These are phyloP conservation scores for Debaryomyces castellii DNA, from an alignment of 805 yeast species.

Conservation along the genomic window DNA sequence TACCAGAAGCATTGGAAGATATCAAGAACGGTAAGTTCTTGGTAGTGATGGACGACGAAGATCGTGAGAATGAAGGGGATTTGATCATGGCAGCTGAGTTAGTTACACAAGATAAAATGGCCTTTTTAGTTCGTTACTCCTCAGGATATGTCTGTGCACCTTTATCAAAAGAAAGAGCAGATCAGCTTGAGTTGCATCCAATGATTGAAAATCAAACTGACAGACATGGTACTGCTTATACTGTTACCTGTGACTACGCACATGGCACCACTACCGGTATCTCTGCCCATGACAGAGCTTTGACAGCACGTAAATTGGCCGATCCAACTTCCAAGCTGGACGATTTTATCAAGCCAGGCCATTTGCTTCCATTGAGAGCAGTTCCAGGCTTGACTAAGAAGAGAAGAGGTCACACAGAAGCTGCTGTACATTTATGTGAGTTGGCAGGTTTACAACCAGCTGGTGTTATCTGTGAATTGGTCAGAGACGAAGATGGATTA, in stretches of 20 bases:
- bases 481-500: slow-evolving; percentile 86
- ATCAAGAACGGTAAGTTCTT: slow-evolving; percentile 77
- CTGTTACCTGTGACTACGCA: slow-evolving; percentile 82
- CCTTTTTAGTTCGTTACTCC: slow-evolving; percentile 82
- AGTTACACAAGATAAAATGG: slow-evolving; percentile 83
- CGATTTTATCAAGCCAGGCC: slow-evolving; percentile 91
- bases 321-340: slow-evolving; percentile 51
- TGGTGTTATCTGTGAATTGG: slow-evolving; percentile 91
- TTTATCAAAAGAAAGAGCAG: slow-evolving; percentile 73
- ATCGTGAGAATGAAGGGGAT: slow-evolving; percentile 97
- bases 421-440: slow-evolving; percentile 83
- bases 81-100: slow-evolving; percentile 87
- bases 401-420: slow-evolving; percentile 97
- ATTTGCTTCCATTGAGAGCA: slow-evolving; percentile 89
- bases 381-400: slow-evolving; percentile 75
- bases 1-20: slow-evolving; percentile 72
- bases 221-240: slow-evolving; percentile 95
- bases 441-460: slow-evolving; percentile 81
- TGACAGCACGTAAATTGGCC: slow-evolving; percentile 75
- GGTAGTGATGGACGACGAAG: slow-evolving; percentile 95
- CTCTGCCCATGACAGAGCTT: slow-evolving; percentile 88
- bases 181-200: slow-evolving; percentile 72
- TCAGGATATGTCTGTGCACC: slow-evolving; percentile 96
- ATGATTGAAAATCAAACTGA: slow-evolving; percentile 68
- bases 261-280: slow-evolving; percentile 97